Evolutionary conservation across 2,329 filamentous ascomycete genomes (phyloP), one percentile per base, ranked within the genome.

Genomic region (Ascosphaera apis): DNA sequence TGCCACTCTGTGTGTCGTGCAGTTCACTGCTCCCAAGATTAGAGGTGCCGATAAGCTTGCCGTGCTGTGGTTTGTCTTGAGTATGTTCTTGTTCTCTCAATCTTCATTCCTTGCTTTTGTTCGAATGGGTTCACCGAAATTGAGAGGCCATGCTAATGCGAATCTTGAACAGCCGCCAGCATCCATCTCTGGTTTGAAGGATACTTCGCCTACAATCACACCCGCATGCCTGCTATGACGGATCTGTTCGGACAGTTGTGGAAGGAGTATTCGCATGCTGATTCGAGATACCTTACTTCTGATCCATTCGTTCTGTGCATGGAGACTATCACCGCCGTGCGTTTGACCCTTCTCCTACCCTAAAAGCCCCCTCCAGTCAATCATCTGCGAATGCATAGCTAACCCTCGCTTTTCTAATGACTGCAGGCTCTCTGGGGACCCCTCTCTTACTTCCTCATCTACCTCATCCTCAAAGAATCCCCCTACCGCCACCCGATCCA

Each of bases 181-280:
- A 49, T 91, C 27, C 83, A 92, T 55, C 64, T 76, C 37, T 73
- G 77, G 48, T 91, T 91, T 52, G 82, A 91, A 59, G 79, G 76
- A 27, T 91, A 91, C 54, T 91, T 82, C 50, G 65, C 83, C 42
- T 53, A 68, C 42, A 71, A 84, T 50, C 76, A 80, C 51, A 55
- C 60, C 15, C 60, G 57, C 16, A 65, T 92, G 51, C 69, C 72
- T 0, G 60, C 66, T 8, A 69, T 69, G 40, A 75, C 82, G 50
- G 72, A 74, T 37, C 57, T 88, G 5, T 76, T 84, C 38, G 80
- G 76, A 2, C 81, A 92, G 58, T 62, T 91, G 32, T 92, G 83
- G 83, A 92, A 92, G 51, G 83, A 92, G 55, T 92, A 92, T 52
- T 67, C 79, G 2, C 65, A 84, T 23, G 84, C 79, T 2, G 83